phyloP scores from a whole-genome alignment of 495 filamentous ascomycete genomes.

The Xylaria acuta region DNA sequence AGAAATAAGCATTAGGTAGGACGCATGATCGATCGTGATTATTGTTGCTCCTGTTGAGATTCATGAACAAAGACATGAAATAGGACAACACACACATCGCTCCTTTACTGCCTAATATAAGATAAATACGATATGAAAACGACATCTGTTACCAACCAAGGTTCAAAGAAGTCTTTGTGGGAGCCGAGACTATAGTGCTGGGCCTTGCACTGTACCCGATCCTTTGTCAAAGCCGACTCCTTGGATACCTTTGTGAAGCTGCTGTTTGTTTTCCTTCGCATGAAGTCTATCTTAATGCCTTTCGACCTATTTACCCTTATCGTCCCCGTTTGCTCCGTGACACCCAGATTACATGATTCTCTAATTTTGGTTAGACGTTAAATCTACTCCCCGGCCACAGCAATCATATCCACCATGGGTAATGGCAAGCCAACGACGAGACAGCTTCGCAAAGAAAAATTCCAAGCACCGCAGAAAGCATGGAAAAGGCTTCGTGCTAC shows the following conservation, averaged over 20 bases:
- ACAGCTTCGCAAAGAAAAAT: neutral
- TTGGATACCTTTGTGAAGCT: neutral
- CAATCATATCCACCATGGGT: neutral
- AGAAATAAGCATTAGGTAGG: neutral
- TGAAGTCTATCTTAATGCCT: neutral
- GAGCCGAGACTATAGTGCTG: neutral
- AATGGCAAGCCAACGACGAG: neutral
- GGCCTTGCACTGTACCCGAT: neutral
- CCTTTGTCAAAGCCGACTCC: slow-evolving; percentile 8
- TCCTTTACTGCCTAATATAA: neutral
- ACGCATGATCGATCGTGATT: neutral
- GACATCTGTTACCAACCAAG: neutral
- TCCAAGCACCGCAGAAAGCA: neutral
- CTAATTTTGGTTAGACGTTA: neutral
- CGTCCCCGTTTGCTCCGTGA: neutral
- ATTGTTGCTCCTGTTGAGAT: neutral
- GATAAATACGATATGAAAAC: slow-evolving; percentile 10
- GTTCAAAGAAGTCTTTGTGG: slow-evolving; percentile 17
- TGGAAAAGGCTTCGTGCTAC: slow-evolving; percentile 5
- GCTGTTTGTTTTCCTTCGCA: neutral
- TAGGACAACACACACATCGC: neutral
- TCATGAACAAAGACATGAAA: neutral
- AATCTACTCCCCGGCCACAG: neutral
- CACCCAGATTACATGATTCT: neutral
- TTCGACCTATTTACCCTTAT: neutral